A percentile compares a stretch with the other conserved stretches of the same genome.
Evolutionary conservation across 2,329 filamentous ascomycete species (phyloP).

Genomic region (Aspergillus fumigatiaffinis): DNA sequence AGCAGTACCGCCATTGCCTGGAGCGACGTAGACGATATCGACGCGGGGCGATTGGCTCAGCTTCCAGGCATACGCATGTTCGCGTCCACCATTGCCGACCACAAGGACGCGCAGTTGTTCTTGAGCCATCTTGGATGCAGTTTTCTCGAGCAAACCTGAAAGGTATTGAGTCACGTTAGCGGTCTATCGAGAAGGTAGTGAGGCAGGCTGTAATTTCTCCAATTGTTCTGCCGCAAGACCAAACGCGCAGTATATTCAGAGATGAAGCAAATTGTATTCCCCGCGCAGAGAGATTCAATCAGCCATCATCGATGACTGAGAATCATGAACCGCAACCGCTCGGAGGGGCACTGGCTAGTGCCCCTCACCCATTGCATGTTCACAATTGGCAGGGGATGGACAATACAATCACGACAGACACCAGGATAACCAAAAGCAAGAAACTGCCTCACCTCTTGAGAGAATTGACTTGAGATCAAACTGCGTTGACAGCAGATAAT

Average conservation of each 20-base stretch:
- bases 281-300: background rate
- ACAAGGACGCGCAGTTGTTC: conserved; percentile 68
- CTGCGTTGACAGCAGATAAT: conserved; percentile 4
- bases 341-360: conserved; percentile 3
- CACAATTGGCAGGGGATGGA: background rate
- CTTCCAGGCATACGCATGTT: conserved; percentile 95
- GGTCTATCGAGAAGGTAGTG: background rate
- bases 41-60: conserved; percentile 76
- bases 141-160: conserved; percentile 18
- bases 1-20: conserved; percentile 85
- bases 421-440: background rate
- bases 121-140: conserved; percentile 32
- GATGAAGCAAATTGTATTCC: background rate
- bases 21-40: conserved; percentile 64
- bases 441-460: conserved; percentile 15
- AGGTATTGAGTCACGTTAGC: background rate
- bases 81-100: conserved; percentile 88
- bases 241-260: background rate
- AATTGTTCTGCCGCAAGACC: background rate
- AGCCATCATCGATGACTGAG: background rate
- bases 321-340: background rate
- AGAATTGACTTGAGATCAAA: conserved; percentile 14
- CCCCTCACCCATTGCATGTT: conserved; percentile 8
- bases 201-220: background rate
- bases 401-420: background rate